Evolutionary conservation across 768 basidiomycete species (phyloP), one percentile per base, ranked within the genome.

Genomic region (Leccinum rimulosum): DNA sequence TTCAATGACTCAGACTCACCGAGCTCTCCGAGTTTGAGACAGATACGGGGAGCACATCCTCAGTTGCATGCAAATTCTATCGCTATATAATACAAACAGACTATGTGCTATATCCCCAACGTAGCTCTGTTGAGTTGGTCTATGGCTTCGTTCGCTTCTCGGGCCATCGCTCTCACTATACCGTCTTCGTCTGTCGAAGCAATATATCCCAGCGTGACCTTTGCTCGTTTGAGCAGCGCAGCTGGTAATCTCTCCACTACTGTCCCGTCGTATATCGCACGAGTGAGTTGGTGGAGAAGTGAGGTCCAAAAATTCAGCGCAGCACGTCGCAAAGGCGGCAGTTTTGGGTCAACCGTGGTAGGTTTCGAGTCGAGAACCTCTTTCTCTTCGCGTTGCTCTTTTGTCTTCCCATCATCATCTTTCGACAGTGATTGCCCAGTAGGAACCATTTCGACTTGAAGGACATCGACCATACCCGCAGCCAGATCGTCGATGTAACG

Each of bases 301-400:
- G 87, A 68, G 0, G 85, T 78, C 47, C 96, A 77, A 69, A 97
- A 88, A 64, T 95, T 87, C n/a, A 97, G 68, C 0, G 91, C 93
- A 1, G 92, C 87, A 45, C 96, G 88, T 33, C 95, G 84, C 4
- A 98, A 76, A 1, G 91, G 81, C 1, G 95, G 91, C 51, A 91
- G 80, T 68, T 86, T 91, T 0, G 88, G 61, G 64, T 87, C 76
- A 7, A 68, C 51, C 0, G 82, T 78, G 0, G 83, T 82, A 10
- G 91, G 88, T 36, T 86, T 75, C 2, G 75, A 67, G 69, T 89
- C 86, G 70, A 85, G 77, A 27, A 38, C 66, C 15, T 60, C 65
- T 22, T 17, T 53, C 36, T 31, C 60, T 22, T 51, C 36, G 45
- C 36, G 56, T 38, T 61, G 57, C 28, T 67, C 64, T 33, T n/a